Percentiles rank a stretch among this genome's conserved stretches.
These are phyloP conservation scores for Loxodes magnus DNA, from an alignment of 73 alveolate genomes.

Conservation along the genomic window DNA sequence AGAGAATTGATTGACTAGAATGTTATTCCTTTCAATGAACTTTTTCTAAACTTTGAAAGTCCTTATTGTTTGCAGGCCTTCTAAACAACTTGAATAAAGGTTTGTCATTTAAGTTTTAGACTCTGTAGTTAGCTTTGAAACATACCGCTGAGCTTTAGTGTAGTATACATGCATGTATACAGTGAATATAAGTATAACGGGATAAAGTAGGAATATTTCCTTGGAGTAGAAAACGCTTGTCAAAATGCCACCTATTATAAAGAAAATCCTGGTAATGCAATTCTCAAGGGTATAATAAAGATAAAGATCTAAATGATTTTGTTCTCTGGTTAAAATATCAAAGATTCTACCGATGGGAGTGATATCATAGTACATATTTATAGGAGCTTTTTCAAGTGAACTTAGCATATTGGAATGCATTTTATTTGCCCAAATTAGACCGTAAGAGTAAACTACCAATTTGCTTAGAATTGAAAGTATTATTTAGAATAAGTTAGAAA, in stretches of 20 bases:
- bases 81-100: too few relatives aligned
- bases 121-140: too few relatives aligned
- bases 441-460: too few relatives aligned
- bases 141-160: background rate
- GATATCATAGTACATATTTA: constrained; percentile 80
- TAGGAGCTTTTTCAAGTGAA: constrained; percentile 63
- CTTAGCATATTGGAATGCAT: constrained; percentile 43
- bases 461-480: background rate
- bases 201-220: background rate
- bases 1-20: too few relatives aligned
- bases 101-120: too few relatives aligned
- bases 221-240: background rate
- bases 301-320: constrained; percentile 22
- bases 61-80: too few relatives aligned
- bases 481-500: background rate
- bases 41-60: too few relatives aligned
- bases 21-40: too few relatives aligned
- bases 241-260: background rate
- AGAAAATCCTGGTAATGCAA: background rate
- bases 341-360: constrained; percentile 88
- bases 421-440: too few relatives aligned
- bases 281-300: constrained; percentile 15
- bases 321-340: constrained; percentile 75
- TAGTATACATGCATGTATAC: background rate
- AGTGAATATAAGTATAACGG: background rate